Percentiles rank a stretch among this genome's conserved stretches.
These are phyloP conservation scores for Paraphoma sp. DNA, from an alignment of 2,329 filamentous ascomycete species.

Conservation along the genomic window DNA sequence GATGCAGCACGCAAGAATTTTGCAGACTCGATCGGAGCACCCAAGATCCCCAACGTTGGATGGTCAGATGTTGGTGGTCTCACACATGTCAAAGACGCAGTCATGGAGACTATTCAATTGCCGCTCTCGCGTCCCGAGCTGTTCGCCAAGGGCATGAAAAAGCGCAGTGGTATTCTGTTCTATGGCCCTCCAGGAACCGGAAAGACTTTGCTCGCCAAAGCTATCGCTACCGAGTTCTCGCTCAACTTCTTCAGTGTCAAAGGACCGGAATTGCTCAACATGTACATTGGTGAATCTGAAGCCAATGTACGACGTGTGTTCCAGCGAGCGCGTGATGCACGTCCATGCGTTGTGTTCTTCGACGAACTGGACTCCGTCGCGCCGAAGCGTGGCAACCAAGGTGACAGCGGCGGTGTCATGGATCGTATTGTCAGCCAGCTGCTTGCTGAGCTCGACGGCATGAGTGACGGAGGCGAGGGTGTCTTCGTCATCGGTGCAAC, in stretches of 20 bases:
- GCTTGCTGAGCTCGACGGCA: conserved; percentile 93
- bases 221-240: conserved; percentile 91
- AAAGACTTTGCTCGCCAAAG: conserved; percentile 91
- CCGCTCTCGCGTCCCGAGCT: conserved; percentile 90
- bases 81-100: conserved; percentile 93
- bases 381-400: conserved; percentile 95
- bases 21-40: conserved; percentile 93
- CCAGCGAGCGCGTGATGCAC: conserved; percentile 82
- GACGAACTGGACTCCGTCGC: conserved; percentile 93
- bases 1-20: conserved; percentile 98
- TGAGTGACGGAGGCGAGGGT: conserved; percentile 86
- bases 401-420: conserved; percentile 97
- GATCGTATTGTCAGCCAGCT: conserved; percentile 95
- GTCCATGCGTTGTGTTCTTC: conserved; percentile 91
- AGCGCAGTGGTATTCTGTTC: conserved; percentile 90
- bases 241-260: conserved; percentile 96
- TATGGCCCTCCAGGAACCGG: conserved; percentile 91
- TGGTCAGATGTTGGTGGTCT: conserved; percentile 97
- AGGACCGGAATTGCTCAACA: conserved; percentile 88
- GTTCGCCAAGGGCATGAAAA: conserved; percentile 98
- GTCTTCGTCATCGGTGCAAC: conserved; percentile 98
- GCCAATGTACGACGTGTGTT: conserved; percentile 90
- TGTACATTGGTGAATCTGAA: conserved; percentile 96
- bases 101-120: conserved; percentile 94
- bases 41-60: conserved; percentile 95